These are phyloP conservation scores for Flaveria brownii DNA, from an alignment of 129 eudicot species.

Conservation along the genomic window DNA sequence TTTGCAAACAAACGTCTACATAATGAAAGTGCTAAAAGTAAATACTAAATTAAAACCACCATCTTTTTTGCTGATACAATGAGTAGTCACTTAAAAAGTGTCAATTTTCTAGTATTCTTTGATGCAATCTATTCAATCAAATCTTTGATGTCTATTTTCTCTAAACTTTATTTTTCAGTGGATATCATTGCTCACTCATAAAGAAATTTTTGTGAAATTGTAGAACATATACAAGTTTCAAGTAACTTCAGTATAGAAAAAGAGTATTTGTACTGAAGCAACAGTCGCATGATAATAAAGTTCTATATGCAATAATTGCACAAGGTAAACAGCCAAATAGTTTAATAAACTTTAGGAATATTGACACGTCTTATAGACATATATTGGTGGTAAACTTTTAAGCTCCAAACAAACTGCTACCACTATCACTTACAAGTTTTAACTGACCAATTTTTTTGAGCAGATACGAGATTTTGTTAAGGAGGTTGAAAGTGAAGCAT, in stretches of 20 bases:
- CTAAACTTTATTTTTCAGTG: no score
- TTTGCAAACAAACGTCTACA: not conserved
- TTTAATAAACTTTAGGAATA: not conserved
- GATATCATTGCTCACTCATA: no score
- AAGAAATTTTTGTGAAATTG: no score
- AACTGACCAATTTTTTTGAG: constrained; percentile 4
- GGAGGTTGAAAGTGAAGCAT: constrained; percentile 68
- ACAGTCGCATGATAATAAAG: not conserved
- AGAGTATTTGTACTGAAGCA: no score
- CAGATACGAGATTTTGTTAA: constrained; percentile 95
- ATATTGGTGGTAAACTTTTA: not conserved
- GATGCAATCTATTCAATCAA: no score
- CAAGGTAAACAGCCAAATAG: not conserved
- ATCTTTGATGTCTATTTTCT: no score
- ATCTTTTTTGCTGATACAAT: not conserved
- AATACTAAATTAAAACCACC: not conserved
- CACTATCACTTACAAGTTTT: not conserved
- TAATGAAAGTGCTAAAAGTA: not conserved
- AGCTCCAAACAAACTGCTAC: not conserved
- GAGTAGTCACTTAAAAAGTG: not conserved
- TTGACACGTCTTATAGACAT: not conserved
- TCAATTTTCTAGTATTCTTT: no score
- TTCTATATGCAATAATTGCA: not conserved
- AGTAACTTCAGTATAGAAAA: no score
- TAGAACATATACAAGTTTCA: no score